A percentile compares a stretch with the other conserved stretches of the same genome.
Conservation (phyloP, 176 grass and related monocot genomes). For the bread wheat (Triticum aestivum) region DNA sequence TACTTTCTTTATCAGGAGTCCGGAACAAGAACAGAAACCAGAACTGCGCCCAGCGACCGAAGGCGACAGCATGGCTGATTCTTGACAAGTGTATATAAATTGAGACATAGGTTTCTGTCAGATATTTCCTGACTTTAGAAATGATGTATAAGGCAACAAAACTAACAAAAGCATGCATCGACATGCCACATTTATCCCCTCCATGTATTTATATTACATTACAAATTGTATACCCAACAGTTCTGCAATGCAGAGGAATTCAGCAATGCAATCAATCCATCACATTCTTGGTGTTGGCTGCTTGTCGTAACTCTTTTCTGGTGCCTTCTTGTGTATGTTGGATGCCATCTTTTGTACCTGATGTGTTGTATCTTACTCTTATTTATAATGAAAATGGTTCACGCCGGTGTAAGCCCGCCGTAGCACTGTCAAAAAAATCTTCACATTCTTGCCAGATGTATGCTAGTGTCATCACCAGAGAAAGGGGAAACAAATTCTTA, state of each 20-base stretch:
- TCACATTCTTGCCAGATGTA: neutral
- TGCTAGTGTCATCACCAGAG: neutral
- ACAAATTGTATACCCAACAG: too few species aligned
- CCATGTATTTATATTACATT: too few species aligned
- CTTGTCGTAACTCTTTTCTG: too few species aligned
- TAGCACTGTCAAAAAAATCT: too few species aligned
- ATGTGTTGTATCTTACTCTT: too few species aligned
- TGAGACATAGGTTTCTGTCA: conserved; percentile 28
- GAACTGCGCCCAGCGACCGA: neutral
- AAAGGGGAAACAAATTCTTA: neutral
- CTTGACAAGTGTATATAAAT: conserved; percentile 38
- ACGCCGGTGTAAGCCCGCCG: too few species aligned
- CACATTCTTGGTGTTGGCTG: neutral
- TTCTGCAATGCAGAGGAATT: too few species aligned
- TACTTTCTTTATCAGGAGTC: conserved; percentile 31
- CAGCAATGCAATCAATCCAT: neutral
- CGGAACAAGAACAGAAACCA: conserved; percentile 32
- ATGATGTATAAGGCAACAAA: conserved; percentile 21
- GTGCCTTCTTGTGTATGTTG: too few species aligned
- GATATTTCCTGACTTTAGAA: conserved; percentile 31
- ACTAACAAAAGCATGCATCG: conserved; percentile 26
- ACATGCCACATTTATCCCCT: neutral
- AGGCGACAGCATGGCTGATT: conserved; percentile 28
- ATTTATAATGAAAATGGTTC: too few species aligned
- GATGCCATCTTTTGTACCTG: too few species aligned